Evolutionary conservation across 768 basidiomycete genomes (phyloP).

Genomic region (Trametes sanguinea): DNA sequence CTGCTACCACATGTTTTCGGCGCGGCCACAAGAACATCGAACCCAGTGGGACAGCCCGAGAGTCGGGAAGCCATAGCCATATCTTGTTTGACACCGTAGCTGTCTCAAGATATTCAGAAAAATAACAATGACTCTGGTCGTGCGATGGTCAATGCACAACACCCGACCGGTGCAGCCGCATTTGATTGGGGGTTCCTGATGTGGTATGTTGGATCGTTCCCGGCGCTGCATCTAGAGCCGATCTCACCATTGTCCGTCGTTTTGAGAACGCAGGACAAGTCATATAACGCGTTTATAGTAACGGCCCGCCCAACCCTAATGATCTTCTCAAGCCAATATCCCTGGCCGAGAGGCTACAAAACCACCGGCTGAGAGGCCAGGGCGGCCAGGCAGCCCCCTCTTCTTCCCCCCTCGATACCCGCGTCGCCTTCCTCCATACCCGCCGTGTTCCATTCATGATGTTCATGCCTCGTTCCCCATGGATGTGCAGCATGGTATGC

Average conservation of each 20-base stretch:
- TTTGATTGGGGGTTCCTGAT: conserved; percentile 17
- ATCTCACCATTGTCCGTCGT: conserved; percentile 25
- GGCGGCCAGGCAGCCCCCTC: conserved; percentile 10
- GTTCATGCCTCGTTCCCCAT: conserved; percentile 19
- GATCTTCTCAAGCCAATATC: conserved; percentile 17
- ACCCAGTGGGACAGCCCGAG: conserved; percentile 16
- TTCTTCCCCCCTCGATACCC: not conserved
- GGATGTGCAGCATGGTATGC: conserved; percentile 22
- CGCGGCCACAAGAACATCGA: conserved; percentile 21
- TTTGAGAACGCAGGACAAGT: conserved; percentile 17
- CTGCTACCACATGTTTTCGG: conserved; percentile 23
- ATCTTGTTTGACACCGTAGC: conserved; percentile 9
- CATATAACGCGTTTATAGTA: conserved; percentile 20
- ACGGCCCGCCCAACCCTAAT: conserved; percentile 10
- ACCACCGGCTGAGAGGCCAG: conserved; percentile 14
- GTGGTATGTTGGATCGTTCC: conserved; percentile 19
- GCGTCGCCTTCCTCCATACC: conserved; percentile 7
- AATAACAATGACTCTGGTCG: conserved; percentile 1
- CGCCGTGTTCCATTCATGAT: conserved; percentile 20
- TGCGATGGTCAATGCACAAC: conserved; percentile 4
- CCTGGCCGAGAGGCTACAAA: conserved; percentile 13
- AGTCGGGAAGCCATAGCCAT: conserved; percentile 17
- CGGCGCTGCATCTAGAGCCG: conserved; percentile 16
- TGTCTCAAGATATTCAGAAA: not conserved
- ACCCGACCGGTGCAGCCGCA: not conserved